Evolutionary conservation across 495 filamentous ascomycete genomes (phyloP), one percentile per base, ranked within the genome.

Genomic region (Podospora tetraspora): DNA sequence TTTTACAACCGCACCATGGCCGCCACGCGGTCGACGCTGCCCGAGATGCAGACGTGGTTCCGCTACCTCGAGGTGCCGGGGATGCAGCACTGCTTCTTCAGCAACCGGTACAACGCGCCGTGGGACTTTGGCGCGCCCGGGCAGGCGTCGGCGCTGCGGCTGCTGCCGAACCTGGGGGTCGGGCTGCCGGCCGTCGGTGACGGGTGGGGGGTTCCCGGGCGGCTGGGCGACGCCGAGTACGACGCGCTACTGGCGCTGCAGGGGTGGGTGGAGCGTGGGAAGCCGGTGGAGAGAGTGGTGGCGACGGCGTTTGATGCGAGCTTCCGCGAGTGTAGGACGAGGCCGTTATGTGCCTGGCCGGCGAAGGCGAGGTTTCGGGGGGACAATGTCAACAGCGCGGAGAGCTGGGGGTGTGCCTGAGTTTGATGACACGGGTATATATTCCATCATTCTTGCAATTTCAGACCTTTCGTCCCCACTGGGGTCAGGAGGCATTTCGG

Each of bases 191-290:
- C 66, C 24, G 62, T 72, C 30, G 68, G 74, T 60, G 30, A 83
- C 76, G 16, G 84, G 76, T 74, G 72, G 70, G 68, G 63, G 12
- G 72, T 74, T 0, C 72, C 72, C 1, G 66, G 66, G 7, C 68
- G 69, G 0, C 82, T 80, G 63, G 61, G 71, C 19, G 81, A 84
- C 64, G 25, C 73, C 7, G 71, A 79, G 30, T 80, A 85, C 68
- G 82, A 87, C 72, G 76, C 73, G 4, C 61, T 87, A 68, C 68
- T 80, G 57, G 83, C 84, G 16, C 32, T 89, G 62, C 78, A 86
- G 77, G 66, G 75, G 10, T 89, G 86, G 86, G 83, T 85, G 1
- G 86, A 88, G 75, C 70, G 80, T 30, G 80, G 71, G 0, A 72
- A 62, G 56, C 76, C 77, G 1, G 81, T 82, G 0, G 78, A 83